Conservation (phyloP, 495 filamentous ascomycete genomes). For the Penicillium pancosmium region DNA sequence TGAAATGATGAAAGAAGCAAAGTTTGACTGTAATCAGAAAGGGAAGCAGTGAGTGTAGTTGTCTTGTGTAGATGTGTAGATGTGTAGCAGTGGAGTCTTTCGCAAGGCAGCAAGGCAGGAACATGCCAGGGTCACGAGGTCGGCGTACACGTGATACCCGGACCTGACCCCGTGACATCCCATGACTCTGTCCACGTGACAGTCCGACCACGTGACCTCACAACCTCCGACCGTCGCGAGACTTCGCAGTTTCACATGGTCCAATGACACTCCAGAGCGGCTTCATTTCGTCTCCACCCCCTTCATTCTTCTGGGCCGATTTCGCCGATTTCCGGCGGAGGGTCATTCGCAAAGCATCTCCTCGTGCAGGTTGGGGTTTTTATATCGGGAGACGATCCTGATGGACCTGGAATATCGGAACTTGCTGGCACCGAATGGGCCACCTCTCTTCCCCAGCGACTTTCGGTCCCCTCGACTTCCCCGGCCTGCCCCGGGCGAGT, state of each 20-base stretch:
- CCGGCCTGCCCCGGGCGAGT: conserved; percentile 38
- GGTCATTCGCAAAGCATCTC: conserved; percentile 8
- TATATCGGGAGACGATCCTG: conserved; percentile 41
- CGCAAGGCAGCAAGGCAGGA: conserved; percentile 5
- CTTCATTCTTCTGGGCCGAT: conserved; percentile 15
- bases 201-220: background rate
- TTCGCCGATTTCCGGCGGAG: conserved; percentile 54
- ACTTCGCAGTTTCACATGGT: conserved; percentile 6
- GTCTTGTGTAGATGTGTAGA: too few species aligned
- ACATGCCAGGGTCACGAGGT: background rate
- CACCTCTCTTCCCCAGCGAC: conserved; percentile 42
- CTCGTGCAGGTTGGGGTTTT: conserved; percentile 32
- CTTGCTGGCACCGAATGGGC: conserved; percentile 43
- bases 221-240: conserved; percentile 13
- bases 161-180: too few species aligned
- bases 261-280: conserved; percentile 5
- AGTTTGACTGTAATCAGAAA: background rate
- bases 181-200: too few species aligned
- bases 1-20: background rate
- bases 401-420: conserved; percentile 50
- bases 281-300: conserved; percentile 2
- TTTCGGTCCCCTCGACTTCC: conserved; percentile 46
- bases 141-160: background rate
- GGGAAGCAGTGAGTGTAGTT: too few species aligned
- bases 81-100: too few species aligned